Evolutionary conservation across 73 alveolate species (phyloP), one percentile per base, ranked within the genome.

Genomic region (Stentor coeruleus): DNA sequence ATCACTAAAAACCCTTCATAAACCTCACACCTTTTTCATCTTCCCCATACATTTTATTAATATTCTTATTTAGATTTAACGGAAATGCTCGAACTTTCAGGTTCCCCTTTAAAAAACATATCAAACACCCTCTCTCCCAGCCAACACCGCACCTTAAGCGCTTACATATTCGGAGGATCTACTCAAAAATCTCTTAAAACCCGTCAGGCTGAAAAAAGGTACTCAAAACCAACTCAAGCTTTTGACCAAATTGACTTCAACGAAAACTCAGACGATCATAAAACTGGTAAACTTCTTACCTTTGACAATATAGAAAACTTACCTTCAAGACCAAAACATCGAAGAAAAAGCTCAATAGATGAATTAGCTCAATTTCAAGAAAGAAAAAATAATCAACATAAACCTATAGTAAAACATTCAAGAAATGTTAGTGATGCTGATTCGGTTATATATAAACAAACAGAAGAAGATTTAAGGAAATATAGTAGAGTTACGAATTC

Each of bases 101-200:
- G 28, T 20, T 20, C 6, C 6, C 6, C 66, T 6, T 11, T 20
- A 49, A 49, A 49, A 49, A 20, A 49, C 6, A 6, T 49, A 11
- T 49, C 66, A 11, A 11, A 6, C 6, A 49, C 20, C 66, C 66
- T 49, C 28, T 49, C 66, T 49, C 66, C 66, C 6, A 49, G 20
- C 66, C 66, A 49, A 49, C 39, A 66, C 40, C 79, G 79, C n/a
- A 66, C 79, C 26, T 28, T 66, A 31, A 66, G 79, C 37, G 79
- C 36, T 20, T 26, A 15, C 1, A 66, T 66, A 26, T 66, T 66
- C 33, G 14, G 49, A 20, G 37, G 37, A 28, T 66, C 79, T 28
- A 40, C n/a, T 40, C 79, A 31, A 20, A 66, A 66, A 40, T 20
- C 79, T 26, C 36, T 28, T 2, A 66, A 31, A 33, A 20, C 42